Percentiles rank a stretch among this genome's conserved stretches.
These are phyloP conservation scores for Leucocoprinus sp. DNA, from an alignment of 768 basidiomycete species.

Conservation along the genomic window DNA sequence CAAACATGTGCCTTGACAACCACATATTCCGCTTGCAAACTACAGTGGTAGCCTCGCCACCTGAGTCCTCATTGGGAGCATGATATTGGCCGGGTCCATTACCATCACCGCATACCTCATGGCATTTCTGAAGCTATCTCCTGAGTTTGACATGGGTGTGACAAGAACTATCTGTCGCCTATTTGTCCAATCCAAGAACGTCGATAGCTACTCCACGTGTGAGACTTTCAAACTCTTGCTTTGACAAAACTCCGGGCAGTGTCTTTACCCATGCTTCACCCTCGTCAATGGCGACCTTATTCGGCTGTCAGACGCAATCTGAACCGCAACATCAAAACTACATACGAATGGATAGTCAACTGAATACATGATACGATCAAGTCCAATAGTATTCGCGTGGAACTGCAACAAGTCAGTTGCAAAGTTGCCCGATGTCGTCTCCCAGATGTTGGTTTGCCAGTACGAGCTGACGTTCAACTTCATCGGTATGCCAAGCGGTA, in stretches of 20 bases:
- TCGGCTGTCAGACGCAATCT: neutral
- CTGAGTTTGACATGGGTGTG: too few relatives aligned
- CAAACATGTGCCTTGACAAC: too few relatives aligned
- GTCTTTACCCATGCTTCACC: slow-evolving; percentile 21
- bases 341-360: slow-evolving; percentile 30
- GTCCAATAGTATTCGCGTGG: slow-evolving; percentile 31
- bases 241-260: slow-evolving; percentile 15
- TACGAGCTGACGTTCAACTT: slow-evolving; percentile 28
- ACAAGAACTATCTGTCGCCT: too few relatives aligned
- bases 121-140: too few relatives aligned
- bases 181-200: slow-evolving; percentile 22
- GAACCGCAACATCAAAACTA: neutral
- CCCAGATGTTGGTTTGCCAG: slow-evolving; percentile 30
- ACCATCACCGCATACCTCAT: too few relatives aligned
- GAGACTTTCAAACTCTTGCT: slow-evolving; percentile 18
- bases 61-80: too few relatives aligned
- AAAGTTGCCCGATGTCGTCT: slow-evolving; percentile 35
- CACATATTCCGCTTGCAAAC: too few relatives aligned
- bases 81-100: too few relatives aligned
- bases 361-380: slow-evolving; percentile 33
- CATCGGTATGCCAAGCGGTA: slow-evolving; percentile 27
- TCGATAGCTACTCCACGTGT: slow-evolving; percentile 22
- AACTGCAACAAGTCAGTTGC: slow-evolving; percentile 30
- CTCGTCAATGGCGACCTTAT: slow-evolving; percentile 17
- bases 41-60: too few relatives aligned